These are phyloP conservation scores for Mortierella sp. DNA, from an alignment of 371 early-diverging fungal genomes.

Conservation along the genomic window DNA sequence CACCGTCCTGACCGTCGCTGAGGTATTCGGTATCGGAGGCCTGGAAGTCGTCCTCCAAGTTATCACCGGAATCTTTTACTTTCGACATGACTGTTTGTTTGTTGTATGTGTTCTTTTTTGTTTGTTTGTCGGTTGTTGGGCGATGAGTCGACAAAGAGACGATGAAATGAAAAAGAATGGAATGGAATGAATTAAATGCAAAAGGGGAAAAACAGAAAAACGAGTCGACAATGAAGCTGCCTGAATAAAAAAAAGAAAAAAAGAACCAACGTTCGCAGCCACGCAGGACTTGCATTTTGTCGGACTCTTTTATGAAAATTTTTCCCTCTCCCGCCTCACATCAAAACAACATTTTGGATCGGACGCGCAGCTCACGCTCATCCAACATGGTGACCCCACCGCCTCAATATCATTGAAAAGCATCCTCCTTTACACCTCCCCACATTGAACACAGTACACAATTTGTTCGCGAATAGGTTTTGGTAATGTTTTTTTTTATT, in stretches of 20 bases:
- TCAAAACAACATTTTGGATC: not conserved
- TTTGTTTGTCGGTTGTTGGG: not conserved
- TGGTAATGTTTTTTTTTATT: constrained; percentile 6
- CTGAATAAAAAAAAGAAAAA: constrained; percentile 9
- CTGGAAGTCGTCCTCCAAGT: constrained; percentile 77
- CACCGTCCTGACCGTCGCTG: constrained; percentile 57
- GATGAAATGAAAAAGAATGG: not conserved
- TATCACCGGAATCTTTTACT: constrained; percentile 68
- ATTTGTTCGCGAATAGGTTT: not conserved
- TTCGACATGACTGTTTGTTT: constrained; percentile 37
- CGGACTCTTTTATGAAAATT: not conserved
- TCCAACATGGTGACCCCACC: not conserved
- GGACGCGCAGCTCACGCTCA: not conserved
- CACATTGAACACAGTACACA: too few species aligned
- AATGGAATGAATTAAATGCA: not conserved
- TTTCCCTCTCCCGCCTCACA: not conserved
- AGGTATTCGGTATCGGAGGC: constrained; percentile 64
- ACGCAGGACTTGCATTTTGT: not conserved
- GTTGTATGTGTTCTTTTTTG: not conserved
- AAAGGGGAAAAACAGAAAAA: not conserved
- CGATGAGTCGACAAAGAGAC: not conserved
- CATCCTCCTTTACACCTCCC: not conserved
- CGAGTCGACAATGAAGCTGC: not conserved
- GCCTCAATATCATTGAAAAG: not conserved
- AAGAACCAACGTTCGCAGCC: constrained; percentile 2